Conservation (phyloP, 2,329 filamentous ascomycete species). For the Fusarium sublunatum region DNA sequence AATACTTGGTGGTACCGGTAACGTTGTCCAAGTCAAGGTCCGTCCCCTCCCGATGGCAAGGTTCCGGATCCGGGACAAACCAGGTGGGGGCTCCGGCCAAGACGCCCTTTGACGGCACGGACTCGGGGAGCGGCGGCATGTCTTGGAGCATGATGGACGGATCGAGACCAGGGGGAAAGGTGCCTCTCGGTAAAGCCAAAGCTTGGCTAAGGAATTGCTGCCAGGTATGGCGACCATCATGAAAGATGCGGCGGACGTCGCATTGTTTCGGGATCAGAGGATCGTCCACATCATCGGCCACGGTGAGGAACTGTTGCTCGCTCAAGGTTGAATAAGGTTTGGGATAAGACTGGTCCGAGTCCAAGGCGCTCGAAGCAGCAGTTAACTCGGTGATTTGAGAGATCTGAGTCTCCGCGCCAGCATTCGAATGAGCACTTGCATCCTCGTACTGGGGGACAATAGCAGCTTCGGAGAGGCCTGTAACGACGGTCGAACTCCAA, state of each 20-base stretch:
- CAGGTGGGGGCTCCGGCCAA: constrained; percentile 43
- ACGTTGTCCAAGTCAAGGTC: constrained; percentile 39
- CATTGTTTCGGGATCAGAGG: constrained; percentile 37
- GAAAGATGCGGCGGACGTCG: constrained; percentile 39
- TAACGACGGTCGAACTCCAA: constrained; percentile 44
- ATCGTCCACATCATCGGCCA: constrained; percentile 36
- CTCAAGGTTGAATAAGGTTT: constrained; percentile 16
- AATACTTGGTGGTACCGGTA: constrained; percentile 44
- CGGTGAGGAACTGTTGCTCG: constrained; percentile 26
- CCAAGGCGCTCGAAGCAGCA: constrained; percentile 23
- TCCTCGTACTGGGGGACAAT: constrained; percentile 30
- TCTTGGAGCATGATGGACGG: constrained; percentile 43
- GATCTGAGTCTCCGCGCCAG: constrained; percentile 14
- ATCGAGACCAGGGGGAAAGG: constrained; percentile 39
- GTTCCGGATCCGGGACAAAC: constrained; percentile 42
- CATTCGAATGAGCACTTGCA: constrained; percentile 38
- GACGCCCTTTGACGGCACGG: constrained; percentile 39
- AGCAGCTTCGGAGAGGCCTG: constrained; percentile 42
- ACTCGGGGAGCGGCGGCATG: constrained; percentile 41
- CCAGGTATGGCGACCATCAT: constrained; percentile 40
- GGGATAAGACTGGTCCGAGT: constrained; percentile 16
- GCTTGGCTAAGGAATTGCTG: constrained; percentile 36
- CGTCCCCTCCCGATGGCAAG: constrained; percentile 8
- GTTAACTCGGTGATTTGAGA: constrained; percentile 23
- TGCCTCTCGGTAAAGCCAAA: constrained; percentile 33